These are phyloP conservation scores for Dioscorea zingiberensis DNA, from an alignment of 106 monocot species.

Conservation along the genomic window DNA sequence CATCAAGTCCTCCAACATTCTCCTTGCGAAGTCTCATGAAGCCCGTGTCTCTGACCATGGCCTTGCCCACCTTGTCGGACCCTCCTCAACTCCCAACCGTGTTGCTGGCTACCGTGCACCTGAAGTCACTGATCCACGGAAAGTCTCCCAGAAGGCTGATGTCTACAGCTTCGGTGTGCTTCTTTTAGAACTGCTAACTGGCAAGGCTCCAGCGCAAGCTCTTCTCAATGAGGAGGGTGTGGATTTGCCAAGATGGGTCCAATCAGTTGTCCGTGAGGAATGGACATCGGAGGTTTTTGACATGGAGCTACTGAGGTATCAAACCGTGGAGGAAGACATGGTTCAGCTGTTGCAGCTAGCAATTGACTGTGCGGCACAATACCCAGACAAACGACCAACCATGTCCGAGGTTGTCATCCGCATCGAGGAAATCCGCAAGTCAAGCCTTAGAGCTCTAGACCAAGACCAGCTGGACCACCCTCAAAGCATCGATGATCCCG, in stretches of 20 bases:
- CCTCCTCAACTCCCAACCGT: conserved; percentile 36
- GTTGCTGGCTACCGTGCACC: conserved; percentile 70
- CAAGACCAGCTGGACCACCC: conserved; percentile 1
- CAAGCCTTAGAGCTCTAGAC: conserved; percentile 3
- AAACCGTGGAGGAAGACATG: conserved; percentile 67
- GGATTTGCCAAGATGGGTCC: conserved; percentile 81
- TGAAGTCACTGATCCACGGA: conserved; percentile 54
- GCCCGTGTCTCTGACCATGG: conserved; percentile 78
- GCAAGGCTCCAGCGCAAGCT: conserved; percentile 61
- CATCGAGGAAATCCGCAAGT: conserved; percentile 44
- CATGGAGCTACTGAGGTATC: conserved; percentile 43
- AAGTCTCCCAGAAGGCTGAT: conserved; percentile 68
- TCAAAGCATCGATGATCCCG: background rate
- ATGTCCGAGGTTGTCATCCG: conserved; percentile 54
- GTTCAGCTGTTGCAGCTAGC: conserved; percentile 73
- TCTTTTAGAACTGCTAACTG: conserved; percentile 84
- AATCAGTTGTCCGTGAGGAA: conserved; percentile 65
- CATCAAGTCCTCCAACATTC: conserved; percentile 85
- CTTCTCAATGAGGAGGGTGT: conserved; percentile 61
- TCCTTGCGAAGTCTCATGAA: conserved; percentile 31
- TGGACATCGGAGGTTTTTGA: conserved; percentile 89
- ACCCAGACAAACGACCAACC: conserved; percentile 58
- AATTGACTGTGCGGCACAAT: conserved; percentile 49
- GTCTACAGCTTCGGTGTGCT: conserved; percentile 94
- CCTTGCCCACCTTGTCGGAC: conserved; percentile 43